These are phyloP conservation scores for Trichoderma atroviride DNA, from an alignment of 2,329 filamentous ascomycete species.

Conservation along the genomic window DNA sequence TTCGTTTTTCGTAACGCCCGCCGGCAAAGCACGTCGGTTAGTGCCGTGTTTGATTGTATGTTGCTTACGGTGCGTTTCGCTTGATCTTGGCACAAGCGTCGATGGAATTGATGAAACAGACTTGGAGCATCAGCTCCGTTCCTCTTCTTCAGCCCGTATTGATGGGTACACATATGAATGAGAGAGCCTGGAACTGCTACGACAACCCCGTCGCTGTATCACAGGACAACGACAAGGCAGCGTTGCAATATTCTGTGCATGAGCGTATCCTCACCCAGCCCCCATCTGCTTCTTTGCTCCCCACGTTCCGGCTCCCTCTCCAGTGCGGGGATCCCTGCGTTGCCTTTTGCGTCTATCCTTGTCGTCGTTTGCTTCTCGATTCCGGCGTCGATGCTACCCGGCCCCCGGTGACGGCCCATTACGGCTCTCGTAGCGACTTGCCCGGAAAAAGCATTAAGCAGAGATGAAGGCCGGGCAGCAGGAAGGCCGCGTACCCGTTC, in stretches of 20 bases:
- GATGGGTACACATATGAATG: not conserved
- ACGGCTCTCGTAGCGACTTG: no score
- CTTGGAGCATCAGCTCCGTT: not conserved
- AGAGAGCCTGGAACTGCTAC: not conserved
- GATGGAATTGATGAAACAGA: not conserved
- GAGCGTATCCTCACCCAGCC: not conserved
- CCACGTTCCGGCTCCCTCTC: not conserved
- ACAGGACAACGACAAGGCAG: not conserved
- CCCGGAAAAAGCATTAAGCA: not conserved
- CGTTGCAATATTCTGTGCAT: not conserved
- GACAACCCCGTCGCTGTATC: not conserved
- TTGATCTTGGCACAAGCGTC: not conserved
- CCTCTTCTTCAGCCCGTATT: not conserved
- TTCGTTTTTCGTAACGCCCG: not conserved
- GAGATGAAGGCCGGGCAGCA: not conserved
- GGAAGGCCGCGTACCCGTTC: not conserved
- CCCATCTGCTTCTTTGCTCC: not conserved
- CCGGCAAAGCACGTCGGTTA: no score
- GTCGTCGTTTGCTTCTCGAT: not conserved
- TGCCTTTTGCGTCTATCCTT: not conserved
- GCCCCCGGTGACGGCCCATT: no score
- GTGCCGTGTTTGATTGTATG: not conserved
- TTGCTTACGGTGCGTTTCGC: not conserved
- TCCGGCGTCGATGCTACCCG: not conserved
- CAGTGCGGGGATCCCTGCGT: not conserved